Conservation (phyloP, 768 basidiomycete species). For the Mycena amicta region DNA sequence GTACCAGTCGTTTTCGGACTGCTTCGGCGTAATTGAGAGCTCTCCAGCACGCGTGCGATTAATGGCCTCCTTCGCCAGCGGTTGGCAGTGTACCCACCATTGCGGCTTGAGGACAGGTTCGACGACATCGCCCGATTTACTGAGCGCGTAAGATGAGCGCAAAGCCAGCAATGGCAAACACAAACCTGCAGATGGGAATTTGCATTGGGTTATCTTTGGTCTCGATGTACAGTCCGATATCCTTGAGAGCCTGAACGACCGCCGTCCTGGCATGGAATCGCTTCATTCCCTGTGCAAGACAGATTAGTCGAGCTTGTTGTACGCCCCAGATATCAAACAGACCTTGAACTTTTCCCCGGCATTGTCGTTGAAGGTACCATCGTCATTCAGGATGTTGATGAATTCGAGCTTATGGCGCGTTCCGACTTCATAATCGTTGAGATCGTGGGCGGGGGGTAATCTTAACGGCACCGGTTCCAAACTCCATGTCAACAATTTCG, state of each 20-base stretch:
- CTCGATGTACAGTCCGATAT: conserved; percentile 83
- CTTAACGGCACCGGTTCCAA: conserved; percentile 98
- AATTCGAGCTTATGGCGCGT: conserved; percentile 85
- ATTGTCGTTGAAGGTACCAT: conserved; percentile 92
- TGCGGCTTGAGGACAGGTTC: conserved; percentile 96
- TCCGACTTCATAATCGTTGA: conserved; percentile 95
- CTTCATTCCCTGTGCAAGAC: conserved; percentile 97
- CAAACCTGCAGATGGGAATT: conserved; percentile 88
- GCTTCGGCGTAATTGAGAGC: conserved; percentile 77
- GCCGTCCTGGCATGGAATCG: conserved; percentile 90
- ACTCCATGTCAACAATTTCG: conserved; percentile 89
- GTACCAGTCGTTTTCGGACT: conserved; percentile 93
- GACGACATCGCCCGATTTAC: conserved; percentile 96
- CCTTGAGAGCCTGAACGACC: conserved; percentile 83
- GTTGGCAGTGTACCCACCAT: conserved; percentile 97
- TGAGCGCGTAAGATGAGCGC: conserved; percentile 38
- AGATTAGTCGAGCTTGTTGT: too few species aligned
- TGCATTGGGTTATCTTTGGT: conserved; percentile 97
- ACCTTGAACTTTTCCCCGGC: conserved; percentile 80
- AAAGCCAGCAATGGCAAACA: too few species aligned
- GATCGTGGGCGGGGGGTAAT: conserved; percentile 98
- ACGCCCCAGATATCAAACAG: too few species aligned
- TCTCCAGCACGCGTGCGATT: conserved; percentile 91
- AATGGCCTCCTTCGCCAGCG: conserved; percentile 87
- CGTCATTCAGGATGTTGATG: conserved; percentile 94